Conservation (phyloP, 116 monocot genomes). For the Papilionanthe hybrid region DNA sequence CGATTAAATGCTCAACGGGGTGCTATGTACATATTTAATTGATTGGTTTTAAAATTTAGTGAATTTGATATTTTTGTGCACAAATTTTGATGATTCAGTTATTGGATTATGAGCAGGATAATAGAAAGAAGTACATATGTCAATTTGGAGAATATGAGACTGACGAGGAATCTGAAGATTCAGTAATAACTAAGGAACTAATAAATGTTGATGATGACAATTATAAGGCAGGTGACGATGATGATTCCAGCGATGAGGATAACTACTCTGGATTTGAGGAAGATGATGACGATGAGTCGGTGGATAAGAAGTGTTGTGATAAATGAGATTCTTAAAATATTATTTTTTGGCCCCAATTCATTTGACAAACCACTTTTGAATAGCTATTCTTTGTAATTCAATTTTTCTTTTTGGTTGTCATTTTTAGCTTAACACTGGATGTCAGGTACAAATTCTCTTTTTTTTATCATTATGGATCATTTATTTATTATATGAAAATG, state of each 20-base stretch:
- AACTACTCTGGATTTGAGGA: background rate
- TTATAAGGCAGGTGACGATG: background rate
- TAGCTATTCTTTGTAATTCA: too few species aligned
- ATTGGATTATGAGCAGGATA: background rate
- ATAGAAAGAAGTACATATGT: background rate
- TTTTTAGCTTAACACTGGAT: too few species aligned
- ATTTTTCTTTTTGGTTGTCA: too few species aligned
- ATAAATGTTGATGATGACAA: background rate
- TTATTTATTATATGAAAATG: too few species aligned
- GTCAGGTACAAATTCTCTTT: too few species aligned
- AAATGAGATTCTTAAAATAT: background rate
- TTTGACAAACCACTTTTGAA: background rate
- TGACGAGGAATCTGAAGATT: background rate
- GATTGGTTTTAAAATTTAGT: too few species aligned
- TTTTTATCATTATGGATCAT: too few species aligned
- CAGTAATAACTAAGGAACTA: background rate
- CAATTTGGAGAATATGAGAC: background rate
- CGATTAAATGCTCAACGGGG: too few species aligned
- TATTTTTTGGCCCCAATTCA: background rate
- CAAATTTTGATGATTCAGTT: background rate
- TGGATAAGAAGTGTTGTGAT: background rate
- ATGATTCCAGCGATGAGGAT: background rate
- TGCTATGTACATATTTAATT: too few species aligned
- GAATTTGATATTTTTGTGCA: too few species aligned
- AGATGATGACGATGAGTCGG: background rate